phyloP scores from a whole-genome alignment of 179 eudicot species.

The Actinidia chinensis region DNA sequence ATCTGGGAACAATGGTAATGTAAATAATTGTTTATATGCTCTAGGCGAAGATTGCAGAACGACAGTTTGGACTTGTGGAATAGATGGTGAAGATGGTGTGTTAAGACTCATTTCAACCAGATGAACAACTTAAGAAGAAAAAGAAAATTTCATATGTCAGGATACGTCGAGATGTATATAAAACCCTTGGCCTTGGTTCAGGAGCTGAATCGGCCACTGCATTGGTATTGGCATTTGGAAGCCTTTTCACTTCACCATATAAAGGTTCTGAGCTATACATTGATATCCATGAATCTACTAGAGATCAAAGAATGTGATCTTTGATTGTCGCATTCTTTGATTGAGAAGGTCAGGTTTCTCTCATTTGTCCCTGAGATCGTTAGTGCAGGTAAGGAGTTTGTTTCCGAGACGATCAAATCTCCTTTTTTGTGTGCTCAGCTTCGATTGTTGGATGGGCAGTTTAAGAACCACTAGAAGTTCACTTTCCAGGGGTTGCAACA shows the following conservation, averaged over 20 bases:
- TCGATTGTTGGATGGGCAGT: conserved; percentile 88
- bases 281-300: conserved; percentile 64
- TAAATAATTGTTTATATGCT: conserved; percentile 55
- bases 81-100: conserved; percentile 52
- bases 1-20: conserved; percentile 57
- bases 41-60: conserved; percentile 76
- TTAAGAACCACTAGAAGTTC: conserved; percentile 74
- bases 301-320: conserved; percentile 55
- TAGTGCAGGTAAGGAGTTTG: conserved; percentile 58
- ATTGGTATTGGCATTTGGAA: conserved; percentile 77
- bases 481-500: conserved; percentile 61
- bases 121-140: conserved; percentile 70
- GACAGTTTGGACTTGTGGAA: conserved; percentile 78
- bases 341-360: conserved; percentile 55
- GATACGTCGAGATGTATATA: conserved; percentile 63
- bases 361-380: conserved; percentile 65
- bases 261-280: conserved; percentile 73
- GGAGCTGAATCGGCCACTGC: conserved; percentile 51
- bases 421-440: conserved; percentile 90
- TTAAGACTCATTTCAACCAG: conserved; percentile 83
- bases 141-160: conserved; percentile 75
- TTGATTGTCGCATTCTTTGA: conserved; percentile 59
- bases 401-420: conserved; percentile 41
- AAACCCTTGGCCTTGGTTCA: conserved; percentile 77
- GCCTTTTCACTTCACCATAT: conserved; percentile 79